Evolutionary conservation across 2,329 filamentous ascomycete species (phyloP).

Genomic region (Alternaria triticimaculans): DNA sequence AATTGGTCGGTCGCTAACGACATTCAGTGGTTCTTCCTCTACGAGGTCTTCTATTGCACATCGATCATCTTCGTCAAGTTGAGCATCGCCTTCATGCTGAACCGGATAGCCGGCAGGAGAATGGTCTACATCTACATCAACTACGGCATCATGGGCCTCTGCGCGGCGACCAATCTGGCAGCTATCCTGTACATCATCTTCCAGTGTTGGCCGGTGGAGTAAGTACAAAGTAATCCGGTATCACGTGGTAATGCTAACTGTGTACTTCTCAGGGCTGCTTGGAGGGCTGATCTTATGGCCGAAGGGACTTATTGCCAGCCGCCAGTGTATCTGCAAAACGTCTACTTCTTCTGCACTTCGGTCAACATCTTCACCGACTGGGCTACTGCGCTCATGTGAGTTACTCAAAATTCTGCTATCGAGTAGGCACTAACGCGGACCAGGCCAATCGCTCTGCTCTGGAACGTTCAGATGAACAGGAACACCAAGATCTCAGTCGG

Average conservation of each 20-base stretch:
- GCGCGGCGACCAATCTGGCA: conserved; percentile 40
- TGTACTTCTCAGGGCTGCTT: conserved; percentile 11
- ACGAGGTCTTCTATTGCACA: conserved; percentile 47
- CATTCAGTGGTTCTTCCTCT: conserved; percentile 47
- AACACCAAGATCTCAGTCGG: conserved; percentile 35
- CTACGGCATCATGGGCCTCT: conserved; percentile 39
- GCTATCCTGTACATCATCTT: conserved; percentile 48
- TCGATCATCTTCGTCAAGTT: conserved; percentile 48
- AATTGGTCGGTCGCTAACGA: neutral
- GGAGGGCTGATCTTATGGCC: conserved; percentile 13
- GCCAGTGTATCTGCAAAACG: conserved; percentile 30
- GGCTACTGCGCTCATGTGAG: conserved; percentile 44
- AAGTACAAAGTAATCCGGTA: neutral
- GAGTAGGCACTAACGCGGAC: neutral
- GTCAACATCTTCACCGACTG: conserved; percentile 49
- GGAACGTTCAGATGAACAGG: conserved; percentile 34
- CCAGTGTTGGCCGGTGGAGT: conserved; percentile 42
- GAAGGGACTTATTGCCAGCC: conserved; percentile 37
- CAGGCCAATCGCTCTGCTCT: conserved; percentile 32
- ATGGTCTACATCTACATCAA: conserved; percentile 34
- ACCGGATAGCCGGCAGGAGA: conserved; percentile 42
- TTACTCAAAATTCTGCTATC: neutral
- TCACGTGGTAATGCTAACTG: neutral
- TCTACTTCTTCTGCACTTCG: conserved; percentile 47
- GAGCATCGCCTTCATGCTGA: conserved; percentile 47